Base-by-base conservation (phyloP, 1,284 basidiomycete genomes). In the Takashimella koratensis region DNA sequence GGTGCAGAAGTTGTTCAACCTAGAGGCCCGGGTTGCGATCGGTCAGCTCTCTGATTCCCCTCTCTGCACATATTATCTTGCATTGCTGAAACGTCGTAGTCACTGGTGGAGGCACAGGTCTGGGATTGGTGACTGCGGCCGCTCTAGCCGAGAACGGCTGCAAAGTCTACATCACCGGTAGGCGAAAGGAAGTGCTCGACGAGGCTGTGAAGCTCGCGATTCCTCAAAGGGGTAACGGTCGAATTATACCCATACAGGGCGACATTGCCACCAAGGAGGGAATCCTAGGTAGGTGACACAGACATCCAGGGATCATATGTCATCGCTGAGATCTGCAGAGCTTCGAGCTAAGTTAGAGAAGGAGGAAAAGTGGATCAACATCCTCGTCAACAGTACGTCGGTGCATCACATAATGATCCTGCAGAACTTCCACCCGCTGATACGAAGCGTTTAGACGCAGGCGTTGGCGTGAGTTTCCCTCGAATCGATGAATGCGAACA, bases 81-180 rank as follows among this genome's bases (percentile, higher is more conserved):
- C 27, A 2, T 3, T 20, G 20, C 41, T 19, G 20, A 27, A 47
- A 59, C 47, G 47, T 59, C 30, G 45, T 55, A 26, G 64, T 69
- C 5, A 68, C 69, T 4, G 69, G 67, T 42, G 69, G 67, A 24
- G 70, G 68, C n/a, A 70, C 66, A 2, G 70, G 70, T 25, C 57
- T 70, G 5, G 68, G 68, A 11, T 30, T 55, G 60, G 66, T 67
- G 12, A 68, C 71, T 19, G 67, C 72, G 5, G 62, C 63, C 16
- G 68, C 72, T 0, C 70, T 73, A 30, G 69, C 66, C 3, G 61
- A 65, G 53, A 77, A 77, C 56, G 76, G 76, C n/a, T 71, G 72
- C 13, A 68, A 64, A 46, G 76, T 77, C n/a, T 74, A 71, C 58
- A 76, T 76, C 60, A 71, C 70, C 13, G 74, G 74, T 8, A 59